Evolutionary conservation across 805 yeast species (phyloP).

Genomic region (Teunomyces cretensis): DNA sequence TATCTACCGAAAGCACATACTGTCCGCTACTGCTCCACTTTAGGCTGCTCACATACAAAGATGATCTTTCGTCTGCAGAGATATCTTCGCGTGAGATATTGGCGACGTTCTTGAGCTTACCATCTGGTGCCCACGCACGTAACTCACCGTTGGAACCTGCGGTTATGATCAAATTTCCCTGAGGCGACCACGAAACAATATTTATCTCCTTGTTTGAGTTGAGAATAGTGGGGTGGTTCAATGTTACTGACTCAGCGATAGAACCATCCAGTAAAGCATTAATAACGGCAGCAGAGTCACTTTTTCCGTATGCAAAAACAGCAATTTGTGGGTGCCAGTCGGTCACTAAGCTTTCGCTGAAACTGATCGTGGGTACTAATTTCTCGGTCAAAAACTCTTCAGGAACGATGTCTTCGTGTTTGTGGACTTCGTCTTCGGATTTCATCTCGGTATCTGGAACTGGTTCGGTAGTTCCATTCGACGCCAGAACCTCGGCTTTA

Average conservation of each 20-base stretch:
- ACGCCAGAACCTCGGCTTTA: conserved; percentile 23
- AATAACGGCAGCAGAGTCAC: conserved; percentile 48
- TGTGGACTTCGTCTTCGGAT: neutral
- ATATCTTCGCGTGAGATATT: conserved; percentile 15
- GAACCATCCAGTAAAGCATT: conserved; percentile 30
- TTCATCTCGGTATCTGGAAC: conserved; percentile 4
- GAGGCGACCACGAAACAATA: conserved; percentile 61
- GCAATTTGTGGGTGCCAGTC: conserved; percentile 57
- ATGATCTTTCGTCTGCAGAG: neutral
- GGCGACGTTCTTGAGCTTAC: conserved; percentile 54
- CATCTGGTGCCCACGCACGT: conserved; percentile 75
- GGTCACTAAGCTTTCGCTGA: conserved; percentile 45
- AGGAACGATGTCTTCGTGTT: conserved; percentile 5
- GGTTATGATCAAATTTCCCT: conserved; percentile 61
- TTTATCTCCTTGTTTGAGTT: conserved; percentile 26
- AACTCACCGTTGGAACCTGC: conserved; percentile 71
- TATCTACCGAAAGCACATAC: conserved; percentile 60
- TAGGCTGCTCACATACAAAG: conserved; percentile 41
- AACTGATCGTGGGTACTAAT: conserved; percentile 36
- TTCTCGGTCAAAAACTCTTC: conserved; percentile 27
- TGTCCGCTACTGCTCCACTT: conserved; percentile 62
- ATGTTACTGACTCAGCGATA: conserved; percentile 28
- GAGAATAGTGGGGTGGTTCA: conserved; percentile 28
- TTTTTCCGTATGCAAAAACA: conserved; percentile 56
- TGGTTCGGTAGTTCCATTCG: conserved; percentile 1